Evolutionary conservation across 2,329 filamentous ascomycete species (phyloP).

Genomic region (Apiospora sp.): DNA sequence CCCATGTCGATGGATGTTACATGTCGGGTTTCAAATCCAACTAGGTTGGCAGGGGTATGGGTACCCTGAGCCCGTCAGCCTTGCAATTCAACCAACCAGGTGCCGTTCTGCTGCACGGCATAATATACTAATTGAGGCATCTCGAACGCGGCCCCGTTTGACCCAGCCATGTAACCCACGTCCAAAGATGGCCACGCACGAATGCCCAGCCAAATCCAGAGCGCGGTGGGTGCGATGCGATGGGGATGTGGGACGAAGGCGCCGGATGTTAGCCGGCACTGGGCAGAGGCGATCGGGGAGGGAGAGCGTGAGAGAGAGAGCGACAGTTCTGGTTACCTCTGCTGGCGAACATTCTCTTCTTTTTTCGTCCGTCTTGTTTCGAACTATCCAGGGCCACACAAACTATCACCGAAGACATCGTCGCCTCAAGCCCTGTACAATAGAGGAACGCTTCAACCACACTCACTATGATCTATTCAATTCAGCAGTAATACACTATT

Average conservation of each 20-base stretch:
- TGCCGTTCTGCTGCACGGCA: constrained; percentile 6
- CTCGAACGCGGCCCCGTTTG: constrained; percentile 28
- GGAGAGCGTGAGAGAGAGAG: neutral
- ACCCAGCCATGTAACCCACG: constrained; percentile 21
- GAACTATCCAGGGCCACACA: constrained; percentile 15
- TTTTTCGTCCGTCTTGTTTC: constrained; percentile 20
- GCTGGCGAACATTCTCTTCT: constrained; percentile 16
- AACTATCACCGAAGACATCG: constrained; percentile 12
- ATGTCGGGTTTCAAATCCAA: constrained; percentile 26
- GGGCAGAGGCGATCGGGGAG: neutral
- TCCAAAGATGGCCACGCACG: constrained; percentile 21
- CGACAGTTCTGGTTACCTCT: constrained; percentile 5
- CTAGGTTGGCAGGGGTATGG: constrained; percentile 19
- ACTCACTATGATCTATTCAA: constrained; percentile 38
- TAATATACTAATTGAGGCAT: constrained; percentile 18
- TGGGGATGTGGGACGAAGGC: constrained; percentile 12
- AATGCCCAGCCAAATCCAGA: constrained; percentile 7
- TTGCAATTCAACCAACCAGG: constrained; percentile 23
- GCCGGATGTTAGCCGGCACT: constrained; percentile 9
- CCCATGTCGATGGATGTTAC: constrained; percentile 23
- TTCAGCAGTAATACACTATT: constrained; percentile 43
- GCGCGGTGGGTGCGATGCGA: constrained; percentile 1
- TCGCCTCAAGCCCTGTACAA: neutral
- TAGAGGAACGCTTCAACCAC: constrained; percentile 15
- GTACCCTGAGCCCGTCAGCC: constrained; percentile 24